phyloP scores from a whole-genome alignment of 192 early-diverging fungal genomes.

The Diversispora eburnea region DNA sequence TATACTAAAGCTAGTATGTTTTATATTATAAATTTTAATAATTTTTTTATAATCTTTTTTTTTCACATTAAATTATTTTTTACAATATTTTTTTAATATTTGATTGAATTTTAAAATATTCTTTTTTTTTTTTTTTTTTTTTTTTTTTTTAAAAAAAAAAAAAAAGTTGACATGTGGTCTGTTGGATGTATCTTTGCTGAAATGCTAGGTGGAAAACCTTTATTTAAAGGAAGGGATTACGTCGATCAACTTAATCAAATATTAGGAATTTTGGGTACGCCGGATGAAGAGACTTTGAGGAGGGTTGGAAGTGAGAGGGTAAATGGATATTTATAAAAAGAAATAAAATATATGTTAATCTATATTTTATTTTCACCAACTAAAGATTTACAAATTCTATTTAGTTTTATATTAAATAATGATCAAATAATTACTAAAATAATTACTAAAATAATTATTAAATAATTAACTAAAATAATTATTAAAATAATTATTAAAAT shows the following conservation, averaged over 20 bases:
- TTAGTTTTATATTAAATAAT: too few relatives aligned
- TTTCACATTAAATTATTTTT: not conserved
- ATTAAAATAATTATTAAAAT: slow-evolving; percentile 15
- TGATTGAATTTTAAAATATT: slow-evolving; percentile 7
- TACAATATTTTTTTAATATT: too few relatives aligned
- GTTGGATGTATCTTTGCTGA: slow-evolving; percentile 99
- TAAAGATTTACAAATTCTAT: too few relatives aligned
- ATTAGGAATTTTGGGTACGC: slow-evolving; percentile 89
- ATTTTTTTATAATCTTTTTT: slow-evolving; percentile 8
- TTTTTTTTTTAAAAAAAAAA: not conserved
- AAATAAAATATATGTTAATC: not conserved
- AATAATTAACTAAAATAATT: not conserved
- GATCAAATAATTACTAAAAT: too few relatives aligned
- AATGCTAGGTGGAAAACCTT: slow-evolving; percentile 84
- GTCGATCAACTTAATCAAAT: slow-evolving; percentile 99
- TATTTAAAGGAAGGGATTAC: slow-evolving; percentile 97
- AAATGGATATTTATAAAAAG: slow-evolving; percentile 11
- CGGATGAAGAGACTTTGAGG: slow-evolving; percentile 82
- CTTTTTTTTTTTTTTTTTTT: not conserved
- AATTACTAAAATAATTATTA: too few relatives aligned
- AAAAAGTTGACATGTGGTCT: slow-evolving; percentile 89
- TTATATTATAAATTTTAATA: not conserved
- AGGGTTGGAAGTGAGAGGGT: slow-evolving; percentile 90
- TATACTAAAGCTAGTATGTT: slow-evolving; percentile 95
- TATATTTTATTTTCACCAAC: too few relatives aligned